These are phyloP conservation scores for Sporobolomyces phaffii DNA, from an alignment of 768 basidiomycete species.

Conservation along the genomic window DNA sequence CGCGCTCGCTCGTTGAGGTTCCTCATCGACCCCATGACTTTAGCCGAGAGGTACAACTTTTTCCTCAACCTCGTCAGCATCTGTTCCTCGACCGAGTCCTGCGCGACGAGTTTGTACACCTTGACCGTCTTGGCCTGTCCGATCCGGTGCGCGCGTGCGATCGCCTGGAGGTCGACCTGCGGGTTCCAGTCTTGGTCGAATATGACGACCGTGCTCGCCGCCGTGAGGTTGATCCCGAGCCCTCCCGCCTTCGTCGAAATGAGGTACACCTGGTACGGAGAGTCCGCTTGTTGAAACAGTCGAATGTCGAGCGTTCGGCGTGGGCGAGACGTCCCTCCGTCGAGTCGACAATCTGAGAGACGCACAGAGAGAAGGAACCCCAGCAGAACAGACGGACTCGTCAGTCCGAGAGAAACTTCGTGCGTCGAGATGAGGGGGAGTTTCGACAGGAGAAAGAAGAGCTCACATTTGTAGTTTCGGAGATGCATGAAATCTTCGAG, in stretches of 20 bases:
- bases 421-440: background rate
- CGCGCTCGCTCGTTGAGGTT: slow-evolving; percentile 5
- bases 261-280: slow-evolving; percentile 71
- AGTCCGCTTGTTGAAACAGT: slow-evolving; percentile 59
- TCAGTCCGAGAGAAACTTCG: too few relatives aligned
- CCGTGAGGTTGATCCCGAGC: slow-evolving; percentile 68
- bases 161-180: slow-evolving; percentile 48
- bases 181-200: slow-evolving; percentile 43
- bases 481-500: slow-evolving; percentile 63
- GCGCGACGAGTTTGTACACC: slow-evolving; percentile 65
- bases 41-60: slow-evolving; percentile 63
- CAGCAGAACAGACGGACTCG: background rate
- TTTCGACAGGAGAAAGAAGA: slow-evolving; percentile 47
- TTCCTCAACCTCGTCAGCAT: slow-evolving; percentile 66
- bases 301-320: slow-evolving; percentile 58
- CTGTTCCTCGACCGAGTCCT: slow-evolving; percentile 65
- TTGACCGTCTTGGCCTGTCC: slow-evolving; percentile 69
- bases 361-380: too few relatives aligned
- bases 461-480: slow-evolving; percentile 58
- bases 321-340: slow-evolving; percentile 50
- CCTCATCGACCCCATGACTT: slow-evolving; percentile 55
- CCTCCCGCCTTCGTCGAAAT: slow-evolving; percentile 81
- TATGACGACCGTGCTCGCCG: slow-evolving; percentile 48
- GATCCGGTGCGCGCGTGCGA: slow-evolving; percentile 51
- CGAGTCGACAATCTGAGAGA: slow-evolving; percentile 23